These are phyloP conservation scores for Stylonectria norvegica DNA, from an alignment of 2,329 filamentous ascomycete genomes.

Conservation along the genomic window DNA sequence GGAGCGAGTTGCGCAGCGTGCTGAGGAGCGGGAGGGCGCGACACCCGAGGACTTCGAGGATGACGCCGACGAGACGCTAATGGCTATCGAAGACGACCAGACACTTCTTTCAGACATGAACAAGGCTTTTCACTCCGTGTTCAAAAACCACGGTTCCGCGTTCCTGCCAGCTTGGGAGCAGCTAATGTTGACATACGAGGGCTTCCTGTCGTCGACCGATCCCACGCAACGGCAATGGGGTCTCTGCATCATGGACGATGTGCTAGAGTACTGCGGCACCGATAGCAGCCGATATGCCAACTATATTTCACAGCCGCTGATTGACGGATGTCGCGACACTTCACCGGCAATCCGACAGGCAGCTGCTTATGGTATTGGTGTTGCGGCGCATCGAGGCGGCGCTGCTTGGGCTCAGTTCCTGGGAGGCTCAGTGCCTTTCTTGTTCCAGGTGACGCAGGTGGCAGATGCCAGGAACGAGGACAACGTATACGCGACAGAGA, in stretches of 20 bases:
- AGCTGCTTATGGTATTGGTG: slow-evolving; percentile 91
- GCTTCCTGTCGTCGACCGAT: slow-evolving; percentile 76
- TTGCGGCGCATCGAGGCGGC: slow-evolving; percentile 90
- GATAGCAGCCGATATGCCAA: slow-evolving; percentile 83
- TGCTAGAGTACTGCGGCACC: slow-evolving; percentile 91
- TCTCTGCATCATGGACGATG: slow-evolving; percentile 98
- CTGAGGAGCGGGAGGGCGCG: slow-evolving; percentile 71
- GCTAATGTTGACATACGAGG: slow-evolving; percentile 79
- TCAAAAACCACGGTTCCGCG: slow-evolving; percentile 85
- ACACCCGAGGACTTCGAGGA: slow-evolving; percentile 88
- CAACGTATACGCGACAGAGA: slow-evolving; percentile 95
- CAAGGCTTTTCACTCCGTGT: slow-evolving; percentile 98
- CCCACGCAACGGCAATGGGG: slow-evolving; percentile 96
- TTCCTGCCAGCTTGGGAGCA: slow-evolving; percentile 89
- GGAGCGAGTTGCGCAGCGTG: slow-evolving; percentile 73
- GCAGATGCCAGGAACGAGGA: slow-evolving; percentile 84
- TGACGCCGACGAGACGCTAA: slow-evolving; percentile 78
- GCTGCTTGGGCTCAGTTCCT: slow-evolving; percentile 84
- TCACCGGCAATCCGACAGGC: slow-evolving; percentile 93
- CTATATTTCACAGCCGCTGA: slow-evolving; percentile 81
- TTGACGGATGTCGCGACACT: slow-evolving; percentile 79
- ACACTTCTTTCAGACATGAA: slow-evolving; percentile 98
- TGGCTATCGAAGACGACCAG: slow-evolving; percentile 96
- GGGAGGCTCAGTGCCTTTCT: slow-evolving; percentile 69
- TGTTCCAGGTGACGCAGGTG: slow-evolving; percentile 82